Percentiles rank a stretch among this genome's conserved stretches.
Conservation (phyloP, 192 early-diverging fungal genomes). For the Chytriomyces hyalinus region DNA sequence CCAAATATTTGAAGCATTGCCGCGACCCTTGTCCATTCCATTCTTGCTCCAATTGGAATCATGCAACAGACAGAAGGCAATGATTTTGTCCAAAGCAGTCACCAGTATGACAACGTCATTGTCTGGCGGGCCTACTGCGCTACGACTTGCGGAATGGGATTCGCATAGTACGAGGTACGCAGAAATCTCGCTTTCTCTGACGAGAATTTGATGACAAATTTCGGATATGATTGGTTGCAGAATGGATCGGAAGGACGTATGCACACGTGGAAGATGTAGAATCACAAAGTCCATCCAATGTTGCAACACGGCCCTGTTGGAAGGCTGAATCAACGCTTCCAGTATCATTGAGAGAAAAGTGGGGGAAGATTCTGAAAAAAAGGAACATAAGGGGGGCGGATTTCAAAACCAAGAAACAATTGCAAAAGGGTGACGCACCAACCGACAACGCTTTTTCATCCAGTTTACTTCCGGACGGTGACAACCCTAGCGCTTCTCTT, state of each 20-base stretch:
- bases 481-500: constrained; percentile 24
- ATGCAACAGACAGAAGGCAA: constrained; percentile 59
- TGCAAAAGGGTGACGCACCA: not conserved
- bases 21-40: constrained; percentile 17
- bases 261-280: constrained; percentile 63
- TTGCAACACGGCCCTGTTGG: constrained; percentile 72
- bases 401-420: not conserved
- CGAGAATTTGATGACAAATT: constrained; percentile 66
- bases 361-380: constrained; percentile 45
- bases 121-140: constrained; percentile 42
- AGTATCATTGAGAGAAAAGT: constrained; percentile 64
- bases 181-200: constrained; percentile 9
- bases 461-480: constrained; percentile 12
- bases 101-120: constrained; percentile 58
- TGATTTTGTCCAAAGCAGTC: constrained; percentile 61
- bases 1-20: constrained; percentile 22
- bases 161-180: constrained; percentile 11
- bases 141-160: constrained; percentile 3
- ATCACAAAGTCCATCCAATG: constrained; percentile 80
- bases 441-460: constrained; percentile 17
- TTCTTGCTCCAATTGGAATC: constrained; percentile 6
- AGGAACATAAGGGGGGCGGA: not conserved
- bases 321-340: constrained; percentile 60
- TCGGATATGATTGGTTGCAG: constrained; percentile 65
- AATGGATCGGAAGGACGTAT: constrained; percentile 65